phyloP scores from a whole-genome alignment of 2,329 filamentous ascomycete species.

The Fusarium duplospermum region DNA sequence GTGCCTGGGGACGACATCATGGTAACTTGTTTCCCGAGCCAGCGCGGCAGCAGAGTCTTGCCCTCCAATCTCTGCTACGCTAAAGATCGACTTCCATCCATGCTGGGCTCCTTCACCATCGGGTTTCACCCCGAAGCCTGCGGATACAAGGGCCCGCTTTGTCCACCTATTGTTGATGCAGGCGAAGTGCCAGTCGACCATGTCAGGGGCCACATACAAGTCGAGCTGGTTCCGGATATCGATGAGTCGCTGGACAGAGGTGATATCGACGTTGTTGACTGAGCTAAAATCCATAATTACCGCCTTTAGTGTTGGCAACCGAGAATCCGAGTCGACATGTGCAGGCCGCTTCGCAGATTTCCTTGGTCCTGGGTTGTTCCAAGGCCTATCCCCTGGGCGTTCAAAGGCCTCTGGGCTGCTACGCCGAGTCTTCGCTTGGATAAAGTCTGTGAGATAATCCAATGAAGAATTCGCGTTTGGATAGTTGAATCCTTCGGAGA shows the following conservation, averaged over 20 bases:
- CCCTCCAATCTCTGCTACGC: constrained; percentile 86
- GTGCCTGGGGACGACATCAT: constrained; percentile 46
- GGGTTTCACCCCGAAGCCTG: constrained; percentile 82
- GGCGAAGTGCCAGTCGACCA: constrained; percentile 96
- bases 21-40: constrained; percentile 72
- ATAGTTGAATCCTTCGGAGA: constrained; percentile 95
- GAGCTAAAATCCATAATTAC: constrained; percentile 93
- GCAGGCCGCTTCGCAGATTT: constrained; percentile 56
- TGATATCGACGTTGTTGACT: constrained; percentile 94
- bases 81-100: constrained; percentile 96
- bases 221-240: constrained; percentile 96
- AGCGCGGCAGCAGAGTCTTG: constrained; percentile 74
- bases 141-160: constrained; percentile 86
- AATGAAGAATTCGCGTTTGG: constrained; percentile 92
- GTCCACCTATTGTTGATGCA: constrained; percentile 92
- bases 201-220: constrained; percentile 80
- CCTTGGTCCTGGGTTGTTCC: constrained; percentile 88
- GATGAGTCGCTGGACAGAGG: constrained; percentile 90
- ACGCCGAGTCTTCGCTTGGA: constrained; percentile 78
- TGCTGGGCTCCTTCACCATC: constrained; percentile 59
- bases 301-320: constrained; percentile 81
- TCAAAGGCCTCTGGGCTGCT: constrained; percentile 77
- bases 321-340: constrained; percentile 50
- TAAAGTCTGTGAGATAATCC: constrained; percentile 77
- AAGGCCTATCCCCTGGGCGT: constrained; percentile 82